A percentile compares a stretch with the other conserved stretches of the same genome.
phyloP scores from a whole-genome alignment of 129 eudicot genomes.

The Helianthus annuus region HanXRQr2.0-SUNRISE NC_035442.2:115827693-115828192 shows the following conservation, averaged over 20 bases:
- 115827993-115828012: not conserved
- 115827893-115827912: conserved; percentile 57
- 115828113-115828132: too few relatives aligned
- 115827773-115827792: too few relatives aligned
- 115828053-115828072: conserved; percentile 89
- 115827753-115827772: too few relatives aligned
- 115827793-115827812: conserved; percentile 34
- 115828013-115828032: not conserved
- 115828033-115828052: conserved; percentile 54
- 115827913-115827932: conserved; percentile 20
- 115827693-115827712: conserved; percentile 97
- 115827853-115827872: conserved; percentile 99
- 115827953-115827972: too few relatives aligned
- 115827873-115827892: conserved; percentile 91
- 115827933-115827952: not conserved
- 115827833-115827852: conserved; percentile 86
- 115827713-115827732: conserved; percentile 7
- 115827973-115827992: too few relatives aligned
- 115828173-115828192: conserved; percentile 67
- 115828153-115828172: too few relatives aligned
- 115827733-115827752: not conserved
- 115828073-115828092: conserved; percentile 29
- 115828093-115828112: too few relatives aligned
- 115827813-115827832: conserved; percentile 89
- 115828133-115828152: too few relatives aligned